Evolutionary conservation across 345 rosid species (phyloP).

Genomic region (Corchorus capsularis): DNA sequence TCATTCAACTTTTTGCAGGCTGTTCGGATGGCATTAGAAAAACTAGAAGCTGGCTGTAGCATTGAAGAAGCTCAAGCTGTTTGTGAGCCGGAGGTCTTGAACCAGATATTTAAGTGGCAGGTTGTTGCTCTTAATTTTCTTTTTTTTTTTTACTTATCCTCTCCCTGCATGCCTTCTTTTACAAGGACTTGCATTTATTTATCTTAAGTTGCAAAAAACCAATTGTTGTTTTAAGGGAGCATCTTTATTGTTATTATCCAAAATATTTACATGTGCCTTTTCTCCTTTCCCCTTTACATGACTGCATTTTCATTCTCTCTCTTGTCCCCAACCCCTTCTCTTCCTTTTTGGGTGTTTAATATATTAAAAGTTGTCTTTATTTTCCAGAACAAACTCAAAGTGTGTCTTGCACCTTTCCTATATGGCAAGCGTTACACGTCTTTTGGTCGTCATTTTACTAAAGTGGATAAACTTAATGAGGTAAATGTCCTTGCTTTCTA

Average conservation of each 20-base stretch:
- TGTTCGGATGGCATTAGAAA: conserved; percentile 70
- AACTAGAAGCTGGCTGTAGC: conserved; percentile 60
- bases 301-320: not conserved
- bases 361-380: conserved; percentile 20
- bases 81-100: conserved; percentile 73
- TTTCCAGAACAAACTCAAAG: conserved; percentile 76
- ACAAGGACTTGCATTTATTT: not conserved
- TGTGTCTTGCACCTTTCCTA: conserved; percentile 84
- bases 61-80: conserved; percentile 88
- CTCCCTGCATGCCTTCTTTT: not conserved
- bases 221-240: too few species aligned
- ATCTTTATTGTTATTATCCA: too few species aligned
- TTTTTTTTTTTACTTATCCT: conserved; percentile 13
- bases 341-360: conserved; percentile 11
- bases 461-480: conserved; percentile 76
- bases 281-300: not conserved
- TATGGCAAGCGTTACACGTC: conserved; percentile 84
- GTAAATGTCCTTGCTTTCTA: conserved; percentile 38
- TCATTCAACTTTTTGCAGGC: conserved; percentile 49
- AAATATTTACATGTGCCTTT: too few species aligned
- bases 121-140: conserved; percentile 35
- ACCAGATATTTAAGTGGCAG: conserved; percentile 86
- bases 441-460: conserved; percentile 96
- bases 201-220: not conserved
- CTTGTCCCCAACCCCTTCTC: not conserved